phyloP scores from a whole-genome alignment of 305 asterid genomes.

The Ilex paraguariensis region DNA sequence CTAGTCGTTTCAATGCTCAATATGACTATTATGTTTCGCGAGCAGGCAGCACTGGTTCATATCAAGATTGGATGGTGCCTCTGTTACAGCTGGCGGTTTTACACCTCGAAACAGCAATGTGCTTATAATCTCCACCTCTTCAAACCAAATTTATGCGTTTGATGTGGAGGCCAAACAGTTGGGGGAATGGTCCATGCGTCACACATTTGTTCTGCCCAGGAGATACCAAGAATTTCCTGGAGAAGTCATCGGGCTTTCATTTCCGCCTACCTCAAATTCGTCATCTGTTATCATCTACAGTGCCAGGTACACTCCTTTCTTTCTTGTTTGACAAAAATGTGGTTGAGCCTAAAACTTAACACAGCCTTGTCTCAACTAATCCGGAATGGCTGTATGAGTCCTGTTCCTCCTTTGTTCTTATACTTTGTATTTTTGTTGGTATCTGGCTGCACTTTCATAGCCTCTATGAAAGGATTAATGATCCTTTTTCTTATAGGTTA shows the following conservation, averaged over 20 bases:
- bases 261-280: conserved; percentile 69
- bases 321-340: too few species aligned
- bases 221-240: conserved; percentile 98
- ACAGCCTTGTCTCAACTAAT: too few species aligned
- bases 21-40: background rate
- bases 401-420: too few species aligned
- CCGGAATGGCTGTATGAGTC: too few species aligned
- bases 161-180: conserved; percentile 95
- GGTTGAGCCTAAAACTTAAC: too few species aligned
- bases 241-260: conserved; percentile 91
- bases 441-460: too few species aligned
- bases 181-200: conserved; percentile 86
- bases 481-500: too few species aligned
- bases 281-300: conserved; percentile 80
- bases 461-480: too few species aligned
- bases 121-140: conserved; percentile 79
- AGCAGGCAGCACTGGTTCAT: conserved; percentile 98
- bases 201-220: conserved; percentile 76
- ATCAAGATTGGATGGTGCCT: conserved; percentile 86
- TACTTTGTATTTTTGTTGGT: too few species aligned
- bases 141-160: conserved; percentile 83
- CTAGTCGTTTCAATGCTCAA: too few species aligned
- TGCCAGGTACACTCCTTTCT: conserved; percentile 51
- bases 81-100: conserved; percentile 90
- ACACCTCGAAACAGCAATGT: conserved; percentile 65